Conservation (phyloP, 371 early-diverging fungal genomes). For the Funneliformis caledonium region DNA sequence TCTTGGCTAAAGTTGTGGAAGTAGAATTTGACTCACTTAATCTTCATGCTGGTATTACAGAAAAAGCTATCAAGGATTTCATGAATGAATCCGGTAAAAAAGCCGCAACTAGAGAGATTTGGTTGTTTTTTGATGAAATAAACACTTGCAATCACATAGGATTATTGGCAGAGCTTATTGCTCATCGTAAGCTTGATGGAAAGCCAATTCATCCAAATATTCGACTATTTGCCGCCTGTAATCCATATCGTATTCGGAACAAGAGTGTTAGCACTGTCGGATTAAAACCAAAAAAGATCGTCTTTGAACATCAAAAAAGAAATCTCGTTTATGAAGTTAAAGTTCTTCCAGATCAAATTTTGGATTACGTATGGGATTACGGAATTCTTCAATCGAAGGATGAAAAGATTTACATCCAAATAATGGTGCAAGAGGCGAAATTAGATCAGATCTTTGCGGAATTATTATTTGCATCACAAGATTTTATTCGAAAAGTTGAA, state of each 20-base stretch:
- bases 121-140: conserved; percentile 42
- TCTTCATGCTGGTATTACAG: conserved; percentile 36
- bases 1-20: conserved; percentile 29
- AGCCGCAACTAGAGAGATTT: conserved; percentile 24
- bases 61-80: not conserved
- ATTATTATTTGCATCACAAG: conserved; percentile 39
- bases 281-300: conserved; percentile 8
- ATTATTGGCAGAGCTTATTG: conserved; percentile 28
- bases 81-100: conserved; percentile 5
- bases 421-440: conserved; percentile 29
- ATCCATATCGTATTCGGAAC: conserved; percentile 40
- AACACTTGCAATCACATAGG: conserved; percentile 41
- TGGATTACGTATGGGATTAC: conserved; percentile 43
- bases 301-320: conserved; percentile 36
- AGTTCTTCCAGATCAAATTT: conserved; percentile 37
- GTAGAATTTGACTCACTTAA: conserved; percentile 12
- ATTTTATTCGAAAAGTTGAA: conserved; percentile 32
- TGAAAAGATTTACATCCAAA: conserved; percentile 35
- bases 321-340: conserved; percentile 41
- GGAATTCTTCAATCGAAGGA: conserved; percentile 40
- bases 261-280: conserved; percentile 15
- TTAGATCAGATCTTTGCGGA: conserved; percentile 10
- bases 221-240: conserved; percentile 41
- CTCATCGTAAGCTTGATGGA: conserved; percentile 34
- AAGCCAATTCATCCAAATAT: conserved; percentile 35